Conservation (phyloP, 768 basidiomycete species). For the Filobasidium floriforme region DNA sequence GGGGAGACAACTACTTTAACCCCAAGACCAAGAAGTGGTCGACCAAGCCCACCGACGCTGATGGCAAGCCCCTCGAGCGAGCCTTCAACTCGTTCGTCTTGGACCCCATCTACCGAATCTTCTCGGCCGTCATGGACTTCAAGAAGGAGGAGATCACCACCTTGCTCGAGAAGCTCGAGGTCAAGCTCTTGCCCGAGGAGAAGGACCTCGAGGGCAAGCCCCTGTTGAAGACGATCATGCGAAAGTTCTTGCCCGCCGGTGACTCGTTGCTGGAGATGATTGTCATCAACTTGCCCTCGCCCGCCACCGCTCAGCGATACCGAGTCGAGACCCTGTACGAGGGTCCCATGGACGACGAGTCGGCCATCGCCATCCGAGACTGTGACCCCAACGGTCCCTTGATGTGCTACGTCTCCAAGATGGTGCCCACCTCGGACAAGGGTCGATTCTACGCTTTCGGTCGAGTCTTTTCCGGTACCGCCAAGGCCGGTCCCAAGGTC, state of each 20-base stretch:
- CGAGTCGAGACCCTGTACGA: constrained; percentile 99
- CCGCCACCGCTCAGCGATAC: constrained; percentile 92
- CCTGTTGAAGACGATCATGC: constrained; percentile 95
- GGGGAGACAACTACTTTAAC: constrained; percentile 99
- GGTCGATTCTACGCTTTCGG: constrained; percentile 99
- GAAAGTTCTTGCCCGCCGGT: constrained; percentile 98
- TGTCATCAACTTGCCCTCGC: constrained; percentile 97
- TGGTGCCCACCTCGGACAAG: constrained; percentile 99
- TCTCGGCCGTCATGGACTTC: constrained; percentile 98
- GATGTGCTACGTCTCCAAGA: constrained; percentile 97
- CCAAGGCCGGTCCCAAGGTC: constrained; percentile 93
- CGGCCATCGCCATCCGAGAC: constrained; percentile 94
- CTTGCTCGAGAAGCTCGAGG: constrained; percentile 93
- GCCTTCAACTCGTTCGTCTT: constrained; percentile 96
- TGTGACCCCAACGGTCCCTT: constrained; percentile 95
- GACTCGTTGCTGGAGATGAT: constrained; percentile 99
- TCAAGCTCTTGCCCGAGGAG: constrained; percentile 80
- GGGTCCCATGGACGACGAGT: constrained; percentile 99
- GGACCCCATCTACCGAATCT: constrained; percentile 97
- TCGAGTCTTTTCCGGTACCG: constrained; percentile 98
- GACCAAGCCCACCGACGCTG: constrained; percentile 62
- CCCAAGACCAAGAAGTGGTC: constrained; percentile 94
- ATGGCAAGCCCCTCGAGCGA: constrained; percentile 89
- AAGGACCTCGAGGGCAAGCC: constrained; percentile 89
- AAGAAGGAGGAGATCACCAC: constrained; percentile 77